Base-by-base conservation (phyloP, 345 rosid genomes). In the Eutrema heterophyllum region DNA sequence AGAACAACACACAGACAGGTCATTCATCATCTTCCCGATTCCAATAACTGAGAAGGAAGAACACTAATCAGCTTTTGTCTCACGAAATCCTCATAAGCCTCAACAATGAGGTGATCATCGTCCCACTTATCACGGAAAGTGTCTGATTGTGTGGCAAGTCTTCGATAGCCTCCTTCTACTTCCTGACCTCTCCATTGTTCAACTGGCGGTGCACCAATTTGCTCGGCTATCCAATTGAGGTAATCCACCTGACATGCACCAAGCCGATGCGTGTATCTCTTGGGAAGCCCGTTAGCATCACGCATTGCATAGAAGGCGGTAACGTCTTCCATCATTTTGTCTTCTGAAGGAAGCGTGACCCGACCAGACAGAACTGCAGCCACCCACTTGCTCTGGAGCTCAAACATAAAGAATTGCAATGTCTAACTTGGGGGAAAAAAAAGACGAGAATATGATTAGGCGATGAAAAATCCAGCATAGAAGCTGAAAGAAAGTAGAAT, bases 101-200 rank as follows among this genome's bases (percentile, higher is more conserved):
- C 74, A 48, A 59, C 38, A 26, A 84, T 50, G 73, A 83, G 79
- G 72, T 82, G 62, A 30, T 88, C 67, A 71, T 83, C 96, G 9
- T 80, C 89, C 92, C 88, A 87, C 15, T 83, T 79, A 43, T 90
- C 95, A 2, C 92, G 82, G 61, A 81, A 87, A 27, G 80, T 81
- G 15, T 82, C 80, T 30, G 87, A 84, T 12, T 77, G 67, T 14
- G 27, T 36, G 0, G 0, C 64, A 21, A 1, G 38, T 35, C 46
- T 75, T 29, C 65, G 39, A 12, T 51, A 40, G 14, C 64, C 27
- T 2, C 59, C 67, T 4, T 1, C 0, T 57, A 64, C 74, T 85
- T 83, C 83, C 51, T 79, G 14, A 62, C 32, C 65, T 81, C 86
- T 84, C 96, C 97, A 88, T 13, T 74, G 81, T 50, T 86, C 89